Conservation (phyloP, 192 early-diverging fungal species). For the Gamsiella multidivaricata region DNA sequence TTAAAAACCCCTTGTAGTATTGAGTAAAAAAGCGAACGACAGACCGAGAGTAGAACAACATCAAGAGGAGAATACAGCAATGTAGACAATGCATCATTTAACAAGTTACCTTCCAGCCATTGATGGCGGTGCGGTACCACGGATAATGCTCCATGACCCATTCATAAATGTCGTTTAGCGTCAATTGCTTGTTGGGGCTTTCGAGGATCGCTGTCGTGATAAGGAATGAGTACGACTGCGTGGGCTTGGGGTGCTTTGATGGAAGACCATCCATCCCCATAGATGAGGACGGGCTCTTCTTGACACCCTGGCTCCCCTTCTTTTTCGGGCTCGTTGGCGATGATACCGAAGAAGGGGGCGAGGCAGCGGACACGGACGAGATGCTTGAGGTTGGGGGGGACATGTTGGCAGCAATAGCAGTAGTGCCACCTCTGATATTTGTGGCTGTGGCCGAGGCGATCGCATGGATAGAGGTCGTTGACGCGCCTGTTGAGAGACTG, state of each 20-base stretch:
- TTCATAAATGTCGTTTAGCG: slow-evolving; percentile 88
- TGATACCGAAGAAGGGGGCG: slow-evolving; percentile 15
- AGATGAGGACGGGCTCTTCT: slow-evolving; percentile 7
- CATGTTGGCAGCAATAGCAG: slow-evolving; percentile 29
- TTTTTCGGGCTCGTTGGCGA: slow-evolving; percentile 10
- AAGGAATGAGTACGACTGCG: slow-evolving; percentile 83
- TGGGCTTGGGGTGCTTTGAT: slow-evolving; percentile 67
- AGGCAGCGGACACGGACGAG: slow-evolving; percentile 10
- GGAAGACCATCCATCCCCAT: slow-evolving; percentile 2
- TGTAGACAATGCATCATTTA: too few species aligned
- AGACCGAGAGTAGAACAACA: not conserved
- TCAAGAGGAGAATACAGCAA: too few species aligned
- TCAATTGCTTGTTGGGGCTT: slow-evolving; percentile 74
- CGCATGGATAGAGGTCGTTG: slow-evolving; percentile 22
- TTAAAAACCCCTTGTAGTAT: too few species aligned
- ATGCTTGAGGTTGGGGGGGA: slow-evolving; percentile 28
- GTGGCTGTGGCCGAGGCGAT: slow-evolving; percentile 27
- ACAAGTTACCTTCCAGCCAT: slow-evolving; percentile 76
- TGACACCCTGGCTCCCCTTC: slow-evolving; percentile 1
- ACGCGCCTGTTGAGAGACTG: slow-evolving; percentile 4
- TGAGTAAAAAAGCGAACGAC: too few species aligned
- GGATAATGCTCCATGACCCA: slow-evolving; percentile 84
- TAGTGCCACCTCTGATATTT: slow-evolving; percentile 10
- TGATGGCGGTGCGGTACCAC: slow-evolving; percentile 80
- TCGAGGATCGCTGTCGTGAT: slow-evolving; percentile 85